These are phyloP conservation scores for Stromatinia cepivora DNA, from an alignment of 2,329 filamentous ascomycete genomes.

Conservation along the genomic window DNA sequence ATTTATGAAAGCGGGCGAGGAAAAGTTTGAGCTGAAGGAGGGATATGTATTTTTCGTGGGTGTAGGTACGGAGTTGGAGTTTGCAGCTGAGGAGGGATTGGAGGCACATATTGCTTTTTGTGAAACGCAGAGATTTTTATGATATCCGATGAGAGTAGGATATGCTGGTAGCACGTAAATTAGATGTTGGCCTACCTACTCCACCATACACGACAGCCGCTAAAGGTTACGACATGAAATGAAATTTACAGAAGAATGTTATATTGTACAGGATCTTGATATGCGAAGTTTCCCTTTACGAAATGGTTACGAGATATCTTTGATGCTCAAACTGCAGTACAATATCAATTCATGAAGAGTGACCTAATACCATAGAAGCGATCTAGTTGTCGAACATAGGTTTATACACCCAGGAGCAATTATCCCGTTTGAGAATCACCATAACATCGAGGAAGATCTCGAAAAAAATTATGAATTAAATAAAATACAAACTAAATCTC, in stretches of 20 bases:
- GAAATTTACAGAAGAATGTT: neutral
- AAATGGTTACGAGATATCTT: neutral
- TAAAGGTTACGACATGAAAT: too few relatives aligned
- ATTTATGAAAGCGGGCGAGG: slow-evolving; percentile 55
- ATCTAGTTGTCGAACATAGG: too few relatives aligned
- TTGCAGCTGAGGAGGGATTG: slow-evolving; percentile 28
- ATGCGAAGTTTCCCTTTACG: neutral
- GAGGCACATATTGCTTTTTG: slow-evolving; percentile 34
- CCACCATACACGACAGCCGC: too few relatives aligned
- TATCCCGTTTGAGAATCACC: too few relatives aligned
- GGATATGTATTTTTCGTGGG: slow-evolving; percentile 68
- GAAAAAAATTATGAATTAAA: neutral
- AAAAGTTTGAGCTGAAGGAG: slow-evolving; percentile 55
- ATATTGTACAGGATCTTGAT: neutral
- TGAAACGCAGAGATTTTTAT: slow-evolving; percentile 17
- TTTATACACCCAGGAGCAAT: too few relatives aligned
- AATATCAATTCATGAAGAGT: neutral
- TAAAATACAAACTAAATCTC: neutral
- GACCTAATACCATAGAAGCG: too few relatives aligned
- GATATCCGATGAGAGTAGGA: neutral
- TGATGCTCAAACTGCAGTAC: neutral
- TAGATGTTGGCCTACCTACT: neutral
- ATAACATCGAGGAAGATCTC: neutral
- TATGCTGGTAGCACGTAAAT: too few relatives aligned
- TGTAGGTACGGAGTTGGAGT: slow-evolving; percentile 31